phyloP scores from a whole-genome alignment of 2,329 filamentous ascomycete species.

The Diaporthe caulivora region DNA sequence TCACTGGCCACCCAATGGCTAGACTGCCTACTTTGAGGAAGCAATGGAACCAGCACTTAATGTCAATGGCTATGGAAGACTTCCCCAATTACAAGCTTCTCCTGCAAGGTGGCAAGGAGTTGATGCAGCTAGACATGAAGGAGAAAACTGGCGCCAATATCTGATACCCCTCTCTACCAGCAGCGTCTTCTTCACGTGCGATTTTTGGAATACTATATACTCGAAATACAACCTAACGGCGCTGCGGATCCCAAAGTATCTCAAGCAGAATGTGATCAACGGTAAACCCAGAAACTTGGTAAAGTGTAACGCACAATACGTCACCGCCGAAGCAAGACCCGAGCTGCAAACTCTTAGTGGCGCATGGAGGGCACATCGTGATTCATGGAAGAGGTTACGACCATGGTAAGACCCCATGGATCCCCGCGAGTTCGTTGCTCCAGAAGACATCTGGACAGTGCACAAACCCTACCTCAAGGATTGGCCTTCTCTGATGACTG shows the following conservation, averaged over 20 bases:
- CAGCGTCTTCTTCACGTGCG: neutral
- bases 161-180: neutral
- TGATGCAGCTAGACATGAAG: neutral
- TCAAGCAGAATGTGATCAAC: neutral
- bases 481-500: neutral
- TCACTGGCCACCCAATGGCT: neutral
- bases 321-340: neutral
- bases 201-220: neutral
- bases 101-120: neutral
- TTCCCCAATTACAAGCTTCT: neutral
- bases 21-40: neutral
- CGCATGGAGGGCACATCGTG: fast-evolving
- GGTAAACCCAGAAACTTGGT: neutral
- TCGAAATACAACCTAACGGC: neutral
- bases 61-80: neutral
- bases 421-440: too few relatives aligned
- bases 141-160: neutral
- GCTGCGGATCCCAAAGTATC: neutral
- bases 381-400: neutral
- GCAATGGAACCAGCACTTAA: neutral
- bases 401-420: neutral
- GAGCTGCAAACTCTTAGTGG: neutral
- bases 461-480: too few relatives aligned
- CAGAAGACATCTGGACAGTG: neutral
- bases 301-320: neutral